Evolutionary conservation across 768 basidiomycete species (phyloP).

Genomic region (Hemileccinum impolitum): DNA sequence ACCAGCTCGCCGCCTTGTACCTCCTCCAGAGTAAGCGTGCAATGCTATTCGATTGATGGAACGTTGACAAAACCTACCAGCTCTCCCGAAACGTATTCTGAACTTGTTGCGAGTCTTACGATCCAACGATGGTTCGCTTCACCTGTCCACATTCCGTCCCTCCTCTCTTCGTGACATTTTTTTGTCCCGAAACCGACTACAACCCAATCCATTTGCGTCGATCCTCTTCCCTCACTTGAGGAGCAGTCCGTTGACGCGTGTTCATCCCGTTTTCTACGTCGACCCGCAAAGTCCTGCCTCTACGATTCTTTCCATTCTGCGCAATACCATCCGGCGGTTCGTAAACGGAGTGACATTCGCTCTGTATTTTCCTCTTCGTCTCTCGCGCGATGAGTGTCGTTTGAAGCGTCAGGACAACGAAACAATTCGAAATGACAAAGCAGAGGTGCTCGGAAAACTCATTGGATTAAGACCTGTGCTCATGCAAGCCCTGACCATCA

Average conservation of each 20-base stretch:
- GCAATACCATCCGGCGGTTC: constrained; percentile 8
- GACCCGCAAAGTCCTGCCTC: constrained; percentile 7
- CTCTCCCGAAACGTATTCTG: constrained; percentile 25
- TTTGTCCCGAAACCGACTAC: constrained; percentile 42
- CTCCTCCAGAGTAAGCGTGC: constrained; percentile 70
- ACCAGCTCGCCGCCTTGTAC: constrained; percentile 54
- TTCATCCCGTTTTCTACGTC: constrained; percentile 7
- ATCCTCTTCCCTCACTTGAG: constrained; percentile 67
- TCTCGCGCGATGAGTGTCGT: constrained; percentile 65
- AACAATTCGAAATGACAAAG: constrained; percentile 62
- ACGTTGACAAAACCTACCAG: constrained; percentile 13
- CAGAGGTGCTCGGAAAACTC: constrained; percentile 63
- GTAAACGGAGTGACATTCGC: constrained; percentile 9
- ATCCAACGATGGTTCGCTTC: constrained; percentile 44
- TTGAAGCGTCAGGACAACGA: constrained; percentile 59
- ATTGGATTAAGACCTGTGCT: constrained; percentile 50
- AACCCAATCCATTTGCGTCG: constrained; percentile 48
- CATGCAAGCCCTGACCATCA: constrained; percentile 29
- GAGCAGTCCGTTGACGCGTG: constrained; percentile 22
- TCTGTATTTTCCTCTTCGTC: constrained; percentile 51
- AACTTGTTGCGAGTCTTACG: constrained; percentile 41
- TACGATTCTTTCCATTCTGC: constrained; percentile 8
- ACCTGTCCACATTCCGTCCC: constrained; percentile 43
- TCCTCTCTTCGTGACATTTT: constrained; percentile 48
- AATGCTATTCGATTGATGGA: not conserved